phyloP scores from a whole-genome alignment of 257 asterid species.

The Solanum clarkiae region DNA sequence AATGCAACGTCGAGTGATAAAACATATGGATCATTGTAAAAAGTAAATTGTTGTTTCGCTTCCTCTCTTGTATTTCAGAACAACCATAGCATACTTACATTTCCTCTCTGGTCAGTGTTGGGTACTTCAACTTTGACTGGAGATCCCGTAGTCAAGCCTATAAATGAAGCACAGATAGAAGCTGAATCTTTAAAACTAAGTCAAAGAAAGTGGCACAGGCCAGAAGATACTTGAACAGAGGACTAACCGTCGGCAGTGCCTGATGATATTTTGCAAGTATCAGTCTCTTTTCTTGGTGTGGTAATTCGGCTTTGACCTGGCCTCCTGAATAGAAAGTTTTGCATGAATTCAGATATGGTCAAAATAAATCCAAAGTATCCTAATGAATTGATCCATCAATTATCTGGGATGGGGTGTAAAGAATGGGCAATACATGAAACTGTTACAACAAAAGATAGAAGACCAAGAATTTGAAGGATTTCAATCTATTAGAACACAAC shows the following conservation, averaged over 20 bases:
- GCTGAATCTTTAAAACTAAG: neutral
- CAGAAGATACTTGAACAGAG: neutral
- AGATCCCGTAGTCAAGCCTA: slow-evolving; percentile 90
- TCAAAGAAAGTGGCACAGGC: neutral
- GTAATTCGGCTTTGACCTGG: slow-evolving; percentile 99
- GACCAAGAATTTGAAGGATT: neutral
- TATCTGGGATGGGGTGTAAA: neutral
- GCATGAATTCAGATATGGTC: neutral
- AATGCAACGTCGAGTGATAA: neutral
- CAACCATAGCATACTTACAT: slow-evolving; percentile 30
- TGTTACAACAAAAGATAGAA: neutral
- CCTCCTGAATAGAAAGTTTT: slow-evolving; percentile 45
- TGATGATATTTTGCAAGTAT: slow-evolving; percentile 76
- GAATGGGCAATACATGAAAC: neutral
- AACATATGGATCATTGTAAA: neutral
- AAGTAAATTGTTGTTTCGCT: neutral
- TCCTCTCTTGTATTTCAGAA: neutral
- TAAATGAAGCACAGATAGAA: neutral
- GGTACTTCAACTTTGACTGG: slow-evolving; percentile 95
- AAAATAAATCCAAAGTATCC: neutral
- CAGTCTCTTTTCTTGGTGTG: slow-evolving; percentile 97
- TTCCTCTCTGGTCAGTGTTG: slow-evolving; percentile 94
- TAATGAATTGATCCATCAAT: neutral
- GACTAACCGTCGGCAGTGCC: slow-evolving; percentile 76
- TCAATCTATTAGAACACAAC: neutral